Evolutionary conservation across 768 basidiomycete species (phyloP).

Genomic region (Dioszegia aurantiaca): DNA sequence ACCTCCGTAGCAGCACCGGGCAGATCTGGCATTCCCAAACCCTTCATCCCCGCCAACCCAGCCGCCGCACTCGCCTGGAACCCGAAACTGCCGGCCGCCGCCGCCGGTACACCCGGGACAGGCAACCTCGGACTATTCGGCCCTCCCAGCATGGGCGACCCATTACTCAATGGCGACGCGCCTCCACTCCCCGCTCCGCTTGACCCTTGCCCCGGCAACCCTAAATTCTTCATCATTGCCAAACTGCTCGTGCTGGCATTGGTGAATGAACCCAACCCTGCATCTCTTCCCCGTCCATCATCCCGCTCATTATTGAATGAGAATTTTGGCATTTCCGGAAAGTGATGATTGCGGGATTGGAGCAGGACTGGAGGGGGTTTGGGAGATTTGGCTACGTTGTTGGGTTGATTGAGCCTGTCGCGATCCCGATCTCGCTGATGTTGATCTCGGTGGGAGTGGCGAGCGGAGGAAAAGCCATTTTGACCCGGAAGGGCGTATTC

Average conservation of each 20-base stretch:
- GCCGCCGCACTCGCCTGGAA: conserved; percentile 13
- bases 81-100: not conserved
- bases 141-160: conserved; percentile 5
- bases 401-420: conserved; percentile 10
- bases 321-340: conserved; percentile 35
- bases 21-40: conserved; percentile 16
- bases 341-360: conserved; percentile 27
- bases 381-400: conserved; percentile 12
- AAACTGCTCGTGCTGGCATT: conserved; percentile 29
- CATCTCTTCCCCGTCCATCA: conserved; percentile 11
- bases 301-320: conserved; percentile 28
- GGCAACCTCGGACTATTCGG: not conserved
- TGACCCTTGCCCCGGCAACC: too few species aligned
- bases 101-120: not conserved
- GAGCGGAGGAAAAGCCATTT: conserved; percentile 34
- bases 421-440: conserved; percentile 9
- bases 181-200: not conserved
- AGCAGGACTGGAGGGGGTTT: conserved; percentile 23
- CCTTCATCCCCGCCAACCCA: conserved; percentile 23
- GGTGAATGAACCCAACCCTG: conserved; percentile 31
- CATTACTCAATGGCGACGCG: not conserved
- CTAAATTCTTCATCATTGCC: conserved; percentile 45
- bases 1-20: conserved; percentile 11
- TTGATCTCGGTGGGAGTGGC: conserved; percentile 3
- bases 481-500: conserved; percentile 47